These are phyloP conservation scores for Vachellia collinsii DNA, from an alignment of 306 rosid species.

Conservation along the genomic window DNA sequence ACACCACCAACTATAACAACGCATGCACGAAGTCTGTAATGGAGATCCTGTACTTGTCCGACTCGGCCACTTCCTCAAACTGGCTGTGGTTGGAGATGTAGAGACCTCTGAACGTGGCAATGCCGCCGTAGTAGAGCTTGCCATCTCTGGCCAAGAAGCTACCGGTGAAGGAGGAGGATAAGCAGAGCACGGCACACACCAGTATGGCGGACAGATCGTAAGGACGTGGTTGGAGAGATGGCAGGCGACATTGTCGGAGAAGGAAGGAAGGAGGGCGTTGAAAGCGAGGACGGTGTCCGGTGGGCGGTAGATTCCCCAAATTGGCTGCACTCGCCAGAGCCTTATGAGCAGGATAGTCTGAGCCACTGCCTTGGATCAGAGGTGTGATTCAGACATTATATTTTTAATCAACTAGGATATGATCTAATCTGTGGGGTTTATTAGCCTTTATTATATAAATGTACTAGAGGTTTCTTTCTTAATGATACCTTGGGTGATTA, in stretches of 20 bases:
- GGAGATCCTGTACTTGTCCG: conserved; percentile 11
- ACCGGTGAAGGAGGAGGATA: conserved; percentile 27
- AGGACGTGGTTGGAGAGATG: conserved; percentile 25
- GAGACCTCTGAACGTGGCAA: conserved; percentile 25
- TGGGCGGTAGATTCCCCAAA: conserved; percentile 24
- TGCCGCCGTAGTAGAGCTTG: conserved; percentile 22
- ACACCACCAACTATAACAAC: conserved; percentile 42
- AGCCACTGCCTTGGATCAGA: neutral
- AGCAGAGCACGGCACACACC: conserved; percentile 15
- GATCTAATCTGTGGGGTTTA: neutral
- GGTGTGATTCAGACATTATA: neutral
- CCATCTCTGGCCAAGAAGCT: conserved; percentile 20
- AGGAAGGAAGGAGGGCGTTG: conserved; percentile 32
- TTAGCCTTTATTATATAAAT: too few relatives aligned
- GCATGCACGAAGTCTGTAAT: conserved; percentile 28
- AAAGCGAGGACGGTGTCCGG: conserved; percentile 28
- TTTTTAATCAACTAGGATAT: neutral
- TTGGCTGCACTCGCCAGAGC: conserved; percentile 30
- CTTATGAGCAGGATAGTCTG: conserved; percentile 9
- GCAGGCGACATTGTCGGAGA: conserved; percentile 26
- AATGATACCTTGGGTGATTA: neutral
- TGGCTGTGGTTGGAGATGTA: conserved; percentile 22
- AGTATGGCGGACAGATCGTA: neutral
- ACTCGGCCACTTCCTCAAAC: neutral
- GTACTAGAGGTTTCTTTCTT: neutral